These are phyloP conservation scores for Tubosaeta sp. DNA, from an alignment of 768 basidiomycete genomes.

Conservation along the genomic window DNA sequence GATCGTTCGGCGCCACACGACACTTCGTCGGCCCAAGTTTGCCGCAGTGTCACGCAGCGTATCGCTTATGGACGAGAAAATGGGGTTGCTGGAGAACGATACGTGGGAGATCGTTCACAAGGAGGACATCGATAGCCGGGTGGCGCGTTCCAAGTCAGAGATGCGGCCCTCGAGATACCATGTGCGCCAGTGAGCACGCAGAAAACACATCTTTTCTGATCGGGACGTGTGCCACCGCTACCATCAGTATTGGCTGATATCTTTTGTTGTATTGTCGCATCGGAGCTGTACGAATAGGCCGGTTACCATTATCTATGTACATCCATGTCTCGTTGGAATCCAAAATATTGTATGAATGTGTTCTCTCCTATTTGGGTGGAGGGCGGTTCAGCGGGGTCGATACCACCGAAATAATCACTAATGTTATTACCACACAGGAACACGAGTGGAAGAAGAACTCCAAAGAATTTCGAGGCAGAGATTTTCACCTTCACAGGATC, in stretches of 20 bases:
- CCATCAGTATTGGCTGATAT: not conserved
- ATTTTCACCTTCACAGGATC: not conserved
- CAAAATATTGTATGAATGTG: not conserved
- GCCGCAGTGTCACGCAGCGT: slow-evolving; percentile 8
- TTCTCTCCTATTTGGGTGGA: no score
- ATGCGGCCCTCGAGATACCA: slow-evolving; percentile 18
- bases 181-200: slow-evolving; percentile 13
- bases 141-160: slow-evolving; percentile 26
- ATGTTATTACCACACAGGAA: not conserved
- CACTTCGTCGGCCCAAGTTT: not conserved
- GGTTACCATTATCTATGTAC: not conserved
- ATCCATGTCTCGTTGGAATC: not conserved
- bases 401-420: not conserved
- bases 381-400: no score
- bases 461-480: not conserved
- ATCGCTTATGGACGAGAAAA: slow-evolving; percentile 18
- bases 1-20: slow-evolving; percentile 21
- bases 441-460: no score
- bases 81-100: slow-evolving; percentile 16
- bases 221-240: not conserved
- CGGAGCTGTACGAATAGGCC: not conserved
- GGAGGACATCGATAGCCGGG: slow-evolving; percentile 6
- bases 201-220: not conserved
- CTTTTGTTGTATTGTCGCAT: not conserved
- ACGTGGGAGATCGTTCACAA: slow-evolving; percentile 14